Conservation (phyloP, 2,329 filamentous ascomycete species). For the Fusarium oligoseptatum region DNA sequence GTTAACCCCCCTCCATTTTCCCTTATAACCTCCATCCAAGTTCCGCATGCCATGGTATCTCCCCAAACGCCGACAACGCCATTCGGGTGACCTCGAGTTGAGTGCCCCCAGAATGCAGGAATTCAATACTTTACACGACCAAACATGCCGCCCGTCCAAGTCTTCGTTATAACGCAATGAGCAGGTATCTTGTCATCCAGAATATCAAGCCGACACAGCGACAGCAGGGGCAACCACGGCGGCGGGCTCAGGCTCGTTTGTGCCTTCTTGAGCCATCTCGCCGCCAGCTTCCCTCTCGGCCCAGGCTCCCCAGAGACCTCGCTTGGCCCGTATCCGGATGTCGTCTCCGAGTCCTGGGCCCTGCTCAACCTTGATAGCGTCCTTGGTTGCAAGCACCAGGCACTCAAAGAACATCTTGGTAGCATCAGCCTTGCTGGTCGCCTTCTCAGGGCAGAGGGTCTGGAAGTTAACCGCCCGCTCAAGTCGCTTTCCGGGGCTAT, state of each 20-base stretch:
- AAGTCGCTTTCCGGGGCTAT: constrained; percentile 78
- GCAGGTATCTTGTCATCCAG: constrained; percentile 21
- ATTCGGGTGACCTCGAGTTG: constrained; percentile 47
- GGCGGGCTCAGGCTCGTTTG: constrained; percentile 53
- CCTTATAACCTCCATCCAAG: constrained; percentile 42
- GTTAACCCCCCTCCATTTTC: constrained; percentile 38
- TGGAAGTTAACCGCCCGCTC: constrained; percentile 88
- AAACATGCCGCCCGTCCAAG: constrained; percentile 43
- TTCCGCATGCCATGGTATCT: constrained; percentile 55
- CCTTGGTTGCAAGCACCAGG: constrained; percentile 95
- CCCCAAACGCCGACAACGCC: constrained; percentile 56
- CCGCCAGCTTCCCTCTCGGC: constrained; percentile 81
- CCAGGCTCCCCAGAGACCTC: constrained; percentile 97
- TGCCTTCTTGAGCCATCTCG: constrained; percentile 67
- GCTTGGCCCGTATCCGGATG: constrained; percentile 89
- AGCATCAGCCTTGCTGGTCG: constrained; percentile 87
- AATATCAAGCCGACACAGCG: constrained; percentile 54
- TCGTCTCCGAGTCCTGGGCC: constrained; percentile 79
- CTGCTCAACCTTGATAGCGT: constrained; percentile 97
- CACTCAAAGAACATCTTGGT: constrained; percentile 99
- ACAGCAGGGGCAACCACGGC: constrained; percentile 51
- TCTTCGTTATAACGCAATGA: constrained; percentile 42
- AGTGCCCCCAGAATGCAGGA: constrained; percentile 50
- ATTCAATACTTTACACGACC: constrained; percentile 53
- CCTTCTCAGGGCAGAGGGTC: constrained; percentile 85